A percentile compares a stretch with the other conserved stretches of the same genome.
Evolutionary conservation across 345 rosid genomes (phyloP).

Genomic region (Corymbia maculata): DNA sequence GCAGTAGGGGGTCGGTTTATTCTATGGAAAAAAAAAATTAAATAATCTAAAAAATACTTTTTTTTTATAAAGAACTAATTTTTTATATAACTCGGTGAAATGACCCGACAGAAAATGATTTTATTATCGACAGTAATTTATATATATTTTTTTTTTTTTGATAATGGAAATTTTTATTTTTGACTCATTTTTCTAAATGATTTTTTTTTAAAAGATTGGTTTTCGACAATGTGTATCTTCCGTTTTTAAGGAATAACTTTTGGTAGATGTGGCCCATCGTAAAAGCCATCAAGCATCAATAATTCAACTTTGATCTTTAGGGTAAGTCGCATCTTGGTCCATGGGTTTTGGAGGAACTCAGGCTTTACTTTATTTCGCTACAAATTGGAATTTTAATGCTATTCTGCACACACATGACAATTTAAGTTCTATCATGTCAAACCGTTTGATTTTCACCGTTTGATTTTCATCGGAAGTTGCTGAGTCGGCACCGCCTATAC

Average conservation of each 20-base stretch:
- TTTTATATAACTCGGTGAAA: too few species aligned
- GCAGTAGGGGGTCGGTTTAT: fast-evolving
- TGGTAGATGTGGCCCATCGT: background rate
- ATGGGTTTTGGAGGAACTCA: background rate
- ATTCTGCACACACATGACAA: background rate
- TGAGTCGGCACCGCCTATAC: background rate
- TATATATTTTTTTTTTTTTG: background rate
- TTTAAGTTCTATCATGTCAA: background rate
- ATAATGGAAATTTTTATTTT: background rate
- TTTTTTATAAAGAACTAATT: too few species aligned
- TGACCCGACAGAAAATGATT: fast-evolving
- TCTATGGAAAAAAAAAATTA: background rate
- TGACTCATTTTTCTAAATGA: background rate
- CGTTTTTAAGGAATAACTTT: background rate
- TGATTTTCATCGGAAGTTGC: background rate
- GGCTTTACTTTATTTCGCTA: background rate
- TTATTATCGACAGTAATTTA: too few species aligned
- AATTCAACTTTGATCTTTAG: background rate
- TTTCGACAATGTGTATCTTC: background rate
- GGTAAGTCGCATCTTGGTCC: background rate
- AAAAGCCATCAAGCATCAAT: background rate
- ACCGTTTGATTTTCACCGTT: background rate
- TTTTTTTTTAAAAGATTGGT: background rate
- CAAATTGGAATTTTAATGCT: background rate
- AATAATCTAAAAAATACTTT: background rate